These are phyloP conservation scores for Stachybotrys chartarum DNA, from an alignment of 2,329 filamentous ascomycete genomes.

Conservation along the genomic window DNA sequence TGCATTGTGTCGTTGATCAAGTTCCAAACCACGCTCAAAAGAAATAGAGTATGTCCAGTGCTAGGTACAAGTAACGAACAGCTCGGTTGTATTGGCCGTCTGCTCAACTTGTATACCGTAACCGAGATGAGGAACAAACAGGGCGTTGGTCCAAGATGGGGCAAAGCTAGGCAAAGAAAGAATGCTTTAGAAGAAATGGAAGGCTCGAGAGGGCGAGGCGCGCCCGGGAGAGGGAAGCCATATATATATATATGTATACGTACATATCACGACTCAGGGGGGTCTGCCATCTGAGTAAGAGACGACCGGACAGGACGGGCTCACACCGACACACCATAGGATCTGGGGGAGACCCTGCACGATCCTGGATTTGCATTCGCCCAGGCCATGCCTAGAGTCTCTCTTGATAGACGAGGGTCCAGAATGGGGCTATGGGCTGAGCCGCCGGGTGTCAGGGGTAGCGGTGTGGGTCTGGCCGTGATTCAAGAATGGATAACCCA, in stretches of 20 bases:
- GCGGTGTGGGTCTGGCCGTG: background rate
- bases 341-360: background rate
- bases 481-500: background rate
- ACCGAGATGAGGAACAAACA: too few relatives aligned
- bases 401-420: background rate
- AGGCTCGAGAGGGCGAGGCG: too few relatives aligned
- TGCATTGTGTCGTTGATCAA: constrained; percentile 20
- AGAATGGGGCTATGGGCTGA: background rate
- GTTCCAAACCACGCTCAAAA: background rate
- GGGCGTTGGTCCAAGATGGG: too few relatives aligned
- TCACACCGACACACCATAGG: background rate
- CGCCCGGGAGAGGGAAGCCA: too few relatives aligned
- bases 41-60: background rate
- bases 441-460: background rate
- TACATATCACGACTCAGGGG: background rate
- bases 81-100: too few relatives aligned
- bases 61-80: too few relatives aligned
- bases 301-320: background rate
- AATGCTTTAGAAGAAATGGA: too few relatives aligned
- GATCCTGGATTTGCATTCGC: background rate
- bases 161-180: too few relatives aligned
- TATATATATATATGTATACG: too few relatives aligned
- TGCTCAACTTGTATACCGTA: too few relatives aligned
- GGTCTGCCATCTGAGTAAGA: background rate
- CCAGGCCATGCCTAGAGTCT: background rate